Conservation (phyloP, 495 filamentous ascomycete species). For the Penicillium bovifimosum region DNA sequence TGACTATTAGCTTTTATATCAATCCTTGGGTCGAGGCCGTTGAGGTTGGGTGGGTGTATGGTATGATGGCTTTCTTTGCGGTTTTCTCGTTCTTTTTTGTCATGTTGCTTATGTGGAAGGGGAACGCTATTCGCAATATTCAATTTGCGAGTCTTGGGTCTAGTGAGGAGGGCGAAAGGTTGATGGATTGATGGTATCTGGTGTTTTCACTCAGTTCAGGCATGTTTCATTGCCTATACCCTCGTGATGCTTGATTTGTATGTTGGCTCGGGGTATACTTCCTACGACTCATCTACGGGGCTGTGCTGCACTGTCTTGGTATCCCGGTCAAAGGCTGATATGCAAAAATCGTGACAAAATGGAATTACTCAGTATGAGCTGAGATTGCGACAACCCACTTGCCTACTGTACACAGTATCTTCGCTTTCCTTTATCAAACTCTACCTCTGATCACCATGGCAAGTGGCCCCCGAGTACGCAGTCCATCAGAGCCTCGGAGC, state of each 20-base stretch:
- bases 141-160: constrained; percentile 23
- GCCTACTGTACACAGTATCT: too few relatives aligned
- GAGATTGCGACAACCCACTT: too few relatives aligned
- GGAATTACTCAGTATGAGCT: too few relatives aligned
- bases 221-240: background rate
- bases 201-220: background rate
- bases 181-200: constrained; percentile 2
- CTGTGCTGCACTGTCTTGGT: too few relatives aligned
- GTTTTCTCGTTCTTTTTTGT: constrained; percentile 35
- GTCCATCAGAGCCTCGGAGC: too few relatives aligned
- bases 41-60: constrained; percentile 47
- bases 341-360: too few relatives aligned
- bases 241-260: constrained; percentile 18
- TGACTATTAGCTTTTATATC: constrained; percentile 46
- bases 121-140: constrained; percentile 20
- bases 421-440: too few relatives aligned
- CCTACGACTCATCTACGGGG: too few relatives aligned
- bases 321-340: too few relatives aligned
- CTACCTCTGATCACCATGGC: too few relatives aligned
- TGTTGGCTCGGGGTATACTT: too few relatives aligned
- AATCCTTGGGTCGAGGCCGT: constrained; percentile 42
- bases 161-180: constrained; percentile 23
- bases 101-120: constrained; percentile 30
- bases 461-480: too few relatives aligned
- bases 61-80: constrained; percentile 47